phyloP scores from a whole-genome alignment of 129 eudicot species.

The Gnaphalium uliginosum region DNA sequence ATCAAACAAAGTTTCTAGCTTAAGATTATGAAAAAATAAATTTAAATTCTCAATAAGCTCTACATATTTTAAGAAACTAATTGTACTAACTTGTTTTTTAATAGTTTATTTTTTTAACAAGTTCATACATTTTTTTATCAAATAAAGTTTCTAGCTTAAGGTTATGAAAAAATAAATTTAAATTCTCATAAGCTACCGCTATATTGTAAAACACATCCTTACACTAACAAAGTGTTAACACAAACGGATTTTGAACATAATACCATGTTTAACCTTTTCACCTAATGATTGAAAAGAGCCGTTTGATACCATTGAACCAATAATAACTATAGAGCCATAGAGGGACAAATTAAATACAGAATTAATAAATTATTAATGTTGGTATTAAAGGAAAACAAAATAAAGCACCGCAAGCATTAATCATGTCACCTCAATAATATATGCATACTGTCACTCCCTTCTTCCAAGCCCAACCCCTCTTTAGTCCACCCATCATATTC shows the following conservation, averaged over 20 bases:
- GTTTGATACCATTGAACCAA: constrained; percentile 8
- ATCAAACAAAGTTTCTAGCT: too few species aligned
- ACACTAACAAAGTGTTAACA: not conserved
- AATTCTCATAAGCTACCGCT: too few species aligned
- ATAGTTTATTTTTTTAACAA: too few species aligned
- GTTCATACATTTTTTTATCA: too few species aligned
- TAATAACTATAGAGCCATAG: not conserved
- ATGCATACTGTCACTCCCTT: constrained; percentile 30
- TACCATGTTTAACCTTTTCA: not conserved
- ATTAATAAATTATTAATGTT: not conserved
- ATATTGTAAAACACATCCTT: too few species aligned
- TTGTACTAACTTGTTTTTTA: too few species aligned
- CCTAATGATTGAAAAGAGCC: constrained; percentile 20
- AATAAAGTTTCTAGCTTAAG: too few species aligned
- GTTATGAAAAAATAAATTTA: too few species aligned
- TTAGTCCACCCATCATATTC: constrained; percentile 31
- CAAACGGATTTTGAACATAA: not conserved
- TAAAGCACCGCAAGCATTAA: constrained; percentile 40
- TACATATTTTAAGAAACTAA: too few species aligned
- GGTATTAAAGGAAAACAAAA: not conserved
- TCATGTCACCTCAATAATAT: constrained; percentile 57
- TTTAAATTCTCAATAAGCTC: too few species aligned
- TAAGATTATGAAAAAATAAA: too few species aligned
- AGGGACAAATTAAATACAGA: not conserved
- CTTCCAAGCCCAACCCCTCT: constrained; percentile 14